phyloP scores from a whole-genome alignment of 2,329 filamentous ascomycete genomes.

The Aspergillus awamori region DNA sequence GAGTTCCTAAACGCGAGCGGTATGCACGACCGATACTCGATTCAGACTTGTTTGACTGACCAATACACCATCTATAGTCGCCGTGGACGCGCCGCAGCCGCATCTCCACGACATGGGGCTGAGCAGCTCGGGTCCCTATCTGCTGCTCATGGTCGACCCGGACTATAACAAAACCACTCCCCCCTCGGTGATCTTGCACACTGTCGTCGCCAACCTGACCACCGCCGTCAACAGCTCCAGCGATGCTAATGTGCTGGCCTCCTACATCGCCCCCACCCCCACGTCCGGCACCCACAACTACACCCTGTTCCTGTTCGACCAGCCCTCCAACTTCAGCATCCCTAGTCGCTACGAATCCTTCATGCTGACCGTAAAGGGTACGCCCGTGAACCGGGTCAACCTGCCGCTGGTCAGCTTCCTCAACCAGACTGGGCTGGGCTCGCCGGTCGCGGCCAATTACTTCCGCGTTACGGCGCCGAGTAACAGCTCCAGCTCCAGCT shows the following conservation, averaged over 20 bases:
- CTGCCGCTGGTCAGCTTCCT: not conserved
- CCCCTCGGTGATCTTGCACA: not conserved
- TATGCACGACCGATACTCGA: too few relatives aligned
- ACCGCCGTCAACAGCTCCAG: too few relatives aligned
- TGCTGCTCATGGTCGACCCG: not conserved
- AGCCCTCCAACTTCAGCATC: not conserved
- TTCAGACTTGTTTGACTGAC: too few relatives aligned
- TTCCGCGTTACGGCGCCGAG: not conserved
- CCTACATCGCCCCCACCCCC: too few relatives aligned
- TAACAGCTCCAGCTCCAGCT: not conserved
- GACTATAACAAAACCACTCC: constrained; percentile 1
- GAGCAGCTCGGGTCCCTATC: not conserved
- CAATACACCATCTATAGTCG: not conserved
- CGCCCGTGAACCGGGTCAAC: too few relatives aligned
- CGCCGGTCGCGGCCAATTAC: not conserved
- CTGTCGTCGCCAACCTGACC: too few relatives aligned
- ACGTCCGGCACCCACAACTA: not conserved
- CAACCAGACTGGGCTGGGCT: not conserved
- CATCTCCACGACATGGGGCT: not conserved
- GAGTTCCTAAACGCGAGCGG: too few relatives aligned
- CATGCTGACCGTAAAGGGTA: not conserved
- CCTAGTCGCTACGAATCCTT: not conserved
- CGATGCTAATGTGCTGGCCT: too few relatives aligned
- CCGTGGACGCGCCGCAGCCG: not conserved
- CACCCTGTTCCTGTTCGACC: not conserved